These are phyloP conservation scores for Cryomyces minteri DNA, from an alignment of 495 filamentous ascomycete species.

Conservation along the genomic window DNA sequence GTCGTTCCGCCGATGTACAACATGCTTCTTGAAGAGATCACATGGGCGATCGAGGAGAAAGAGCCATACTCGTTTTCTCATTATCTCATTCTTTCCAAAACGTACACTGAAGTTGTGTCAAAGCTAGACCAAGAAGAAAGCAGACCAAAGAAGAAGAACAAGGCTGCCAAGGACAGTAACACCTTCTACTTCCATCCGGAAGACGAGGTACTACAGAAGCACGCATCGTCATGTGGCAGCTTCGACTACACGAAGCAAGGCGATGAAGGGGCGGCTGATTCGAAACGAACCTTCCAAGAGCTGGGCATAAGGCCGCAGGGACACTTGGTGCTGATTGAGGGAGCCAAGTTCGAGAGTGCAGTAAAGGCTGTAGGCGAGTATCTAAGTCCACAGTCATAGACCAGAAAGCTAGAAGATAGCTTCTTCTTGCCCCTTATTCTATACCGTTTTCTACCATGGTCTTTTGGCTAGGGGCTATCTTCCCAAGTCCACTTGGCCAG, in stretches of 20 bases:
- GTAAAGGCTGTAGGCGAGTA: constrained; percentile 51
- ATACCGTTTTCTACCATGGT: too few species aligned
- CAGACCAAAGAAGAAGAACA: constrained; percentile 52
- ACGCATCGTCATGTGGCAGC: constrained; percentile 43
- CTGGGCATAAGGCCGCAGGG: constrained; percentile 72
- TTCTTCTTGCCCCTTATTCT: too few species aligned
- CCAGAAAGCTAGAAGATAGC: too few species aligned
- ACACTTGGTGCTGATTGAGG: constrained; percentile 24
- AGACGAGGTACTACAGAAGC: constrained; percentile 70
- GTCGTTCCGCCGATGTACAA: constrained; percentile 90
- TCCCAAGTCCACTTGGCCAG: too few species aligned
- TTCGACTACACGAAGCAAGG: constrained; percentile 62
- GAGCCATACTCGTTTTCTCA: constrained; percentile 89
- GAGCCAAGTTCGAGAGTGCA: constrained; percentile 18
- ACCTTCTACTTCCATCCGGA: constrained; percentile 91
- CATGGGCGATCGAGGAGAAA: constrained; percentile 73
- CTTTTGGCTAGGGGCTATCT: too few species aligned
- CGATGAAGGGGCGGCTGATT: constrained; percentile 64
- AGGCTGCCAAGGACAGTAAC: constrained; percentile 19
- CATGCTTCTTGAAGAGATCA: constrained; percentile 86
- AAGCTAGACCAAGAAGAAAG: constrained; percentile 50
- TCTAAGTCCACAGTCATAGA: constrained; percentile 22
- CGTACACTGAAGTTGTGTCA: constrained; percentile 74
- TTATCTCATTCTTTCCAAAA: constrained; percentile 80
- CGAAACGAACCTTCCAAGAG: constrained; percentile 87